Evolutionary conservation across 1,284 basidiomycete genomes (phyloP).

Genomic region (Termitomyces sp.): DNA sequence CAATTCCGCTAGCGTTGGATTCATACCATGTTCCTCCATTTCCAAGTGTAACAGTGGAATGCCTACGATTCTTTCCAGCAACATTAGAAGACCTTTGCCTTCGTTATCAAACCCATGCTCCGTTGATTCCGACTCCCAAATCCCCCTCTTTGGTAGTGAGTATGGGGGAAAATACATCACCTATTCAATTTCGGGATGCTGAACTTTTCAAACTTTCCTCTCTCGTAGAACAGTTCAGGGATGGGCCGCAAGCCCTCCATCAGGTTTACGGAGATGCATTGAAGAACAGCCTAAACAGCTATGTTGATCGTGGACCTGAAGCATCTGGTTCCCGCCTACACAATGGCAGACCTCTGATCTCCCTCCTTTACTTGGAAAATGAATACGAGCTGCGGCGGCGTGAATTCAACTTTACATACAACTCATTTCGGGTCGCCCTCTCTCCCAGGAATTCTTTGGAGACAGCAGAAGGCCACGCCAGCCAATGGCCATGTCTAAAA

Average conservation of each 20-base stretch:
- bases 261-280: not conserved
- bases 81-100: not conserved
- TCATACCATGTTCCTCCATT: not conserved
- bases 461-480: constrained; percentile 3
- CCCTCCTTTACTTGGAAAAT: not conserved
- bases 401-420: not conserved
- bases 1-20: not conserved
- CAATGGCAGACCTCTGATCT: not conserved
- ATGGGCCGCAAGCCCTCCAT: not conserved
- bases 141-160: not conserved
- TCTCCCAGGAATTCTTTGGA: constrained; percentile 3
- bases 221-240: not conserved
- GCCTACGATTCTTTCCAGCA: not conserved
- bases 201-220: not conserved
- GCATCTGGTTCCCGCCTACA: not conserved
- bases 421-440: not conserved
- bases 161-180: not conserved
- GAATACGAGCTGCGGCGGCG: not conserved
- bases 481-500: constrained; percentile 26
- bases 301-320: not conserved
- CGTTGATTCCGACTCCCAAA: not conserved
- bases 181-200: not conserved
- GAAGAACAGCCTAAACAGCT: not conserved
- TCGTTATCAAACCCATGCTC: not conserved
- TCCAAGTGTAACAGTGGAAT: not conserved